Evolutionary conservation across 495 filamentous ascomycete genomes (phyloP).

Genomic region (Cudoniella acicularis): DNA sequence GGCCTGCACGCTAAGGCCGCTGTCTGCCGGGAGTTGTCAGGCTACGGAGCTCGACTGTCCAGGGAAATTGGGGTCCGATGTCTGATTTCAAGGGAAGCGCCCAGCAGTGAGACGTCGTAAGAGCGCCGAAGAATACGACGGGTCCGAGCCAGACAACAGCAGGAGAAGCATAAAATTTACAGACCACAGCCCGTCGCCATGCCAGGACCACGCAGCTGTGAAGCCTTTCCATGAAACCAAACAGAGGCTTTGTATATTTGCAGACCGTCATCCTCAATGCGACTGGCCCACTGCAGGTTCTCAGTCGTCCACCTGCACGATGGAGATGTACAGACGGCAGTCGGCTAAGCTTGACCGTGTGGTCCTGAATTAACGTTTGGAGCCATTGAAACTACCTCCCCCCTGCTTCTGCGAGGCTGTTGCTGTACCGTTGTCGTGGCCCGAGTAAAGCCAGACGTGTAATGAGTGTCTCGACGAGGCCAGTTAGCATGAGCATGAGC

Average conservation of each 20-base stretch:
- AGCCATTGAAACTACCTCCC: not conserved
- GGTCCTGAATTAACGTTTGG: conserved; percentile 1
- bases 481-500: too few relatives aligned
- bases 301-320: not conserved
- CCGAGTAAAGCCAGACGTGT: too few relatives aligned
- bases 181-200: not conserved
- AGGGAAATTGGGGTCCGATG: not conserved
- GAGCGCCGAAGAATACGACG: not conserved
- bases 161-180: not conserved
- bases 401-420: not conserved
- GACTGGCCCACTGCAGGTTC: not conserved
- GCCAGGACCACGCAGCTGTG: not conserved
- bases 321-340: not conserved
- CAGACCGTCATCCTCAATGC: not conserved
- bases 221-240: not conserved
- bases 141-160: not conserved
- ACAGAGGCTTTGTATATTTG: not conserved
- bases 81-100: too few relatives aligned
- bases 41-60: not conserved
- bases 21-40: not conserved
- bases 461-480: too few relatives aligned
- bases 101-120: not conserved
- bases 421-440: not conserved
- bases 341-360: not conserved
- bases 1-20: not conserved